Base-by-base conservation (phyloP, 78 protist genomes). In the Salpingoeca rosetta region DNA sequence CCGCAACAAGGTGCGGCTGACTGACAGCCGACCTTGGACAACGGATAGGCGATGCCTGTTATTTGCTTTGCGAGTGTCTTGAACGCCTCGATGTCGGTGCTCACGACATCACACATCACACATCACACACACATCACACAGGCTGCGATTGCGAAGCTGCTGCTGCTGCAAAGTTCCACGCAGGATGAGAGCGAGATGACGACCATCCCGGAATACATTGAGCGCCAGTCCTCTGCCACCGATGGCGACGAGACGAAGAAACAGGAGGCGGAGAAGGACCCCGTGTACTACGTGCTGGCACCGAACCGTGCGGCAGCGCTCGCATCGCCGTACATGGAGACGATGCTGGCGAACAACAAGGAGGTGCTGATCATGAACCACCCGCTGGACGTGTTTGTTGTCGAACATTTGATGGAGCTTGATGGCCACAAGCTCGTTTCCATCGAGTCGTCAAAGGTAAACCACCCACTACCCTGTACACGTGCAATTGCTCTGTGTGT, bases 301-400 rank as follows among this genome's bases (percentile, higher is more conserved):
- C 38, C 45, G 22, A 31, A 65, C 27, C 76, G 65, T 51, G 65
- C 7, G 65, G 65, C 17, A 51, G 26, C 83, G 17, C 57, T 25
- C 12, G 45, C 57, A 12, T 84, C 93, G 28, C 96, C 97, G 56
- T 95, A 95, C 94, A 83, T 84, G 75, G 98, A 95, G 83, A 85
- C 94, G 41, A 94, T 92, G 90, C 84, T 79, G 57, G 85, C 37
- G 83, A 75, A 87, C 35, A 92, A 88, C 43, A 42, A 87, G 28
- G 75, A 90, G 81, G 98, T 96, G 39, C 80, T 96, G 38, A 45
- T 89, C 42, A 35, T 82, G 84, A 84, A 85, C 84, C 79, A 90
- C 44, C 57, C 89, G 3, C 36, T 93, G 24, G 97, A 96, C 76
- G 97, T 96, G 38, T 81, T 96, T 75, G 95, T 90, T n/a, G 80